Conservation (phyloP, 805 yeast species). For the Lachancea meyersii region DNA sequence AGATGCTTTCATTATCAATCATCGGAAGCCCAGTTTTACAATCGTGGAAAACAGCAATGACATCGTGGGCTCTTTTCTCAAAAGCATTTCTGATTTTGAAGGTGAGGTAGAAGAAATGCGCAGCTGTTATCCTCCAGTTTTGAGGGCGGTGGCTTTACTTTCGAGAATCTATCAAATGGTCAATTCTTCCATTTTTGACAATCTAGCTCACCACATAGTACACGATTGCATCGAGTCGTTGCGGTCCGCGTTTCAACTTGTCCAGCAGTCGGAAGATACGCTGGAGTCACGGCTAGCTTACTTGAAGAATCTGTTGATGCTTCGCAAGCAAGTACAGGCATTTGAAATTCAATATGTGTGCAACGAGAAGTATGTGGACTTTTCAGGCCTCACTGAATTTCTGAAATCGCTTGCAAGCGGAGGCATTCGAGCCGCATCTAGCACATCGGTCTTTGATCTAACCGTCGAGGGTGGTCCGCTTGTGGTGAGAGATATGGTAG, state of each 20-base stretch:
- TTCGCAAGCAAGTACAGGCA: constrained; percentile 61
- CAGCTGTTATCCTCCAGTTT: constrained; percentile 65
- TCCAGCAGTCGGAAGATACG: constrained; percentile 32
- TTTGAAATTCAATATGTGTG: constrained; percentile 76
- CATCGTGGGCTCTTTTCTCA: constrained; percentile 11
- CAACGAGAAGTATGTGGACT: constrained; percentile 71
- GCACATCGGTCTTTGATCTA: constrained; percentile 37
- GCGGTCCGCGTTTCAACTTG: constrained; percentile 44
- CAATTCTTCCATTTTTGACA: constrained; percentile 75
- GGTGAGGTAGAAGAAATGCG: constrained; percentile 18
- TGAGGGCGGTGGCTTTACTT: constrained; percentile 59
- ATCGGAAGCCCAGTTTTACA: constrained; percentile 26
- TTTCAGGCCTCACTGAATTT: constrained; percentile 64
- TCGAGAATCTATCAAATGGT: constrained; percentile 77
- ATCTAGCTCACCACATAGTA: constrained; percentile 78
- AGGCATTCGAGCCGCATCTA: not conserved
- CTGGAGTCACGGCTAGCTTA: constrained; percentile 60
- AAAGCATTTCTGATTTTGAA: constrained; percentile 2
- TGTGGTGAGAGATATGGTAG: constrained; percentile 75
- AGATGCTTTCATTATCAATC: constrained; percentile 60
- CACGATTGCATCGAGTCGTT: constrained; percentile 68
- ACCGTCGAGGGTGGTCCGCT: constrained; percentile 70
- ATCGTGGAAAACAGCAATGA: constrained; percentile 13
- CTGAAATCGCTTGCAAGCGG: constrained; percentile 35
- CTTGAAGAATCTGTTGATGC: constrained; percentile 62